phyloP scores from a whole-genome alignment of 2,329 filamentous ascomycete species.

The Chalara sp. region DNA sequence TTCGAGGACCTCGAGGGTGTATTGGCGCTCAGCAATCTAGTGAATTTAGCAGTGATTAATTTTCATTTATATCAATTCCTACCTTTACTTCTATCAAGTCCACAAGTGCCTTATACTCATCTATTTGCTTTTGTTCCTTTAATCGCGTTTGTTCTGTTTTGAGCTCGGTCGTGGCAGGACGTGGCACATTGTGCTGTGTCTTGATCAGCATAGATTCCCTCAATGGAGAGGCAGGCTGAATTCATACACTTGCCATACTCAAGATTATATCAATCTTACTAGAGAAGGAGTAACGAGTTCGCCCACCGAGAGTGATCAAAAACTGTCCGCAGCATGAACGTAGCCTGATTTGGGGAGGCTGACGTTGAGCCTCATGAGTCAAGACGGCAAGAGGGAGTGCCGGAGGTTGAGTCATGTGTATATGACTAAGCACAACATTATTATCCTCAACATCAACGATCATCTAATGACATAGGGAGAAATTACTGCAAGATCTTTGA shows the following conservation, averaged over 20 bases:
- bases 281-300: too few relatives aligned
- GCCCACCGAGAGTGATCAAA: too few relatives aligned
- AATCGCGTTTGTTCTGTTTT: constrained; percentile 64
- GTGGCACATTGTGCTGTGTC: constrained; percentile 74
- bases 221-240: constrained; percentile 6
- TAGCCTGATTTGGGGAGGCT: too few relatives aligned
- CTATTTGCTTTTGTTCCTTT: constrained; percentile 69
- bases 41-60: background rate
- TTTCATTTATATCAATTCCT: constrained; percentile 7
- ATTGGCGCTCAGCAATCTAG: constrained; percentile 26
- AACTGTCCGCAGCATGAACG: too few relatives aligned
- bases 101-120: constrained; percentile 67
- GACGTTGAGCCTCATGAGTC: too few relatives aligned
- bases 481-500: too few relatives aligned
- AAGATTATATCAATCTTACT: background rate
- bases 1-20: constrained; percentile 48
- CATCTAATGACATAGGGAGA: too few relatives aligned
- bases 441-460: too few relatives aligned
- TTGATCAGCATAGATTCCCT: constrained; percentile 21
- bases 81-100: constrained; percentile 61
- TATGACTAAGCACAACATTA: too few relatives aligned
- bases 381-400: too few relatives aligned
- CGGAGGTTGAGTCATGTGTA: too few relatives aligned
- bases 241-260: constrained; percentile 32
- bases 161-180: constrained; percentile 49